These are phyloP conservation scores for Phylloporus sp. DNA, from an alignment of 768 basidiomycete genomes.

Conservation along the genomic window DNA sequence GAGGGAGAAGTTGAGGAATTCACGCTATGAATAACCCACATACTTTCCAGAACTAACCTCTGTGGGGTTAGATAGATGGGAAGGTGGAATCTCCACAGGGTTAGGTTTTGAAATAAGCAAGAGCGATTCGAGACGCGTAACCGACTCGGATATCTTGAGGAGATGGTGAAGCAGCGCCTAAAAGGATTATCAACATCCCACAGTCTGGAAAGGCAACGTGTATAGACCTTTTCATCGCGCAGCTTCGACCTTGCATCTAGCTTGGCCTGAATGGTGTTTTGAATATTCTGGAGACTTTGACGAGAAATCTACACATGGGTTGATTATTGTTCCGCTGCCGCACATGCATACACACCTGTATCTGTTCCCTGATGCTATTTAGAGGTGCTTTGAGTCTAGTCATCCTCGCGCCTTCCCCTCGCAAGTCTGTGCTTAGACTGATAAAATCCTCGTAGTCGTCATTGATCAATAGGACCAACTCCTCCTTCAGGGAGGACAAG, in stretches of 20 bases:
- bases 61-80: conserved; percentile 24
- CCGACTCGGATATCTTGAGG: conserved; percentile 89
- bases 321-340: not conserved
- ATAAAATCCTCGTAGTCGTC: conserved; percentile 99
- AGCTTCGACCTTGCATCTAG: conserved; percentile 69
- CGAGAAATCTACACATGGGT: conserved; percentile 47
- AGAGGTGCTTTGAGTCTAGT: conserved; percentile 68
- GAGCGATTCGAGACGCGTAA: conserved; percentile 83
- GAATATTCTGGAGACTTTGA: conserved; percentile 57
- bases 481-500: conserved; percentile 79
- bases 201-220: not conserved
- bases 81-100: conserved; percentile 29
- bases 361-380: conserved; percentile 53
- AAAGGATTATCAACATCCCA: conserved; percentile 3
- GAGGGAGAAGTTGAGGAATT: conserved; percentile 2
- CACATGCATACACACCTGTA: conserved; percentile 51
- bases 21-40: not conserved
- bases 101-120: conserved; percentile 58
- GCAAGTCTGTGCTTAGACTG: conserved; percentile 87
- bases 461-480: conserved; percentile 93
- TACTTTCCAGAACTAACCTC: conserved; percentile 38
- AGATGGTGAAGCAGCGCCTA: conserved; percentile 84
- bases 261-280: conserved; percentile 74
- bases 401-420: conserved; percentile 77
- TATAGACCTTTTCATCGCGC: conserved; percentile 74